Conservation (phyloP, 139 green algal genomes). For the Chlorella sp. region DNA sequence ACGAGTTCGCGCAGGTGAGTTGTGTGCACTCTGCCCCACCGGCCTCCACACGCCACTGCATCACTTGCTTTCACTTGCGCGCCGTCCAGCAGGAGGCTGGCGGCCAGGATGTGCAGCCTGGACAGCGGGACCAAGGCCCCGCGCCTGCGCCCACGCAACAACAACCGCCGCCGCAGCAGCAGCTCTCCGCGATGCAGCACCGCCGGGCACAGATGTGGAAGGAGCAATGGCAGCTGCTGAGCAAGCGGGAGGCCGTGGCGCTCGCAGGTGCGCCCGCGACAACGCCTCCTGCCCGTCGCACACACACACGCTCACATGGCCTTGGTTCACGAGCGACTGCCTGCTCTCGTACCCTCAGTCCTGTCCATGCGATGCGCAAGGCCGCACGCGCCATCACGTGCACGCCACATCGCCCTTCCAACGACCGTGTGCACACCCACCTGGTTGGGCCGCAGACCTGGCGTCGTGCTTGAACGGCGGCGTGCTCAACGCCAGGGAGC, state of each 20-base stretch:
- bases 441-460: no score
- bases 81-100: background rate
- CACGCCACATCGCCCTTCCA: background rate
- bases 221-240: background rate
- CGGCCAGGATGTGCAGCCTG: background rate
- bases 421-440: no score
- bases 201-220: background rate
- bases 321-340: background rate
- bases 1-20: background rate
- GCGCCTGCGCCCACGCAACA: background rate
- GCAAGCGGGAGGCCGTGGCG: background rate
- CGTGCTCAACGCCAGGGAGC: no score
- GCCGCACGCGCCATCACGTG: background rate
- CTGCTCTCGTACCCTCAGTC: background rate
- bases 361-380: background rate
- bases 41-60: background rate
- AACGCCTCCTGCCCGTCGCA: background rate
- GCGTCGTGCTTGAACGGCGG: no score
- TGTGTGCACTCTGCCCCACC: background rate
- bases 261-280: background rate
- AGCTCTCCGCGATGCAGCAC: background rate
- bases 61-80: background rate
- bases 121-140: background rate
- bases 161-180: background rate
- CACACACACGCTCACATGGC: background rate